Evolutionary conservation across 2,329 filamentous ascomycete genomes (phyloP), one percentile per base, ranked within the genome.

Genomic region (Ophiostoma ips): DNA sequence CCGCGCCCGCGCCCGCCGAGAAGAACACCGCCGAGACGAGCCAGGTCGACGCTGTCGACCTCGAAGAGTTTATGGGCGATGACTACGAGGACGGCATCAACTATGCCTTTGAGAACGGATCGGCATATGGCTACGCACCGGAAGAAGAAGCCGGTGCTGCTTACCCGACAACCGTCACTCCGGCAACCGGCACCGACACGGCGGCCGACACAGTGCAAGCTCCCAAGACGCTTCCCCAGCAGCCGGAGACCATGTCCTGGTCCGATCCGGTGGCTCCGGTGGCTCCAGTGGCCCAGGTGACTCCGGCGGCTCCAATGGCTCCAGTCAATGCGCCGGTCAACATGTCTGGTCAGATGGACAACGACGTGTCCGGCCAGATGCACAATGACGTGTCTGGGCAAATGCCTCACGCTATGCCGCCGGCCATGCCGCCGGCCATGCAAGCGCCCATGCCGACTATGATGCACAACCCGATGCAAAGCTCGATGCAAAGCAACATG

Each of bases 1-100:
- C n/a, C n/a, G n/a, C n/a, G n/a, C n/a, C n/a, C n/a, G n/a, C n/a
- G n/a, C n/a, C n/a, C n/a, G n/a, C n/a, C n/a, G n/a, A n/a, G n/a
- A n/a, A n/a, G n/a, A n/a, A n/a, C n/a, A n/a, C n/a, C n/a, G n/a
- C n/a, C n/a, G n/a, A n/a, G n/a, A n/a, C n/a, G n/a, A 30, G 21
- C 21, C 19, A 15, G 13, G 38, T n/a, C 21, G 21, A n/a, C 18
- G 21, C 7, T 28, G 15, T n/a, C n/a, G 41, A 49, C 1, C 30
- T 52, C n/a, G 46, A 52, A 8, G 41, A 52, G 15, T 19, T 49
- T 9, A 40, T 49, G 41, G 34, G 7, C 24, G 38, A 44, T 34
- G 50, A 40, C 49, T 43, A 44, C 30, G 40, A 37, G 28, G 48
- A 52, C 21, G 46, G 52, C 7, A 50, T 48, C 28, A 46, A 50